Base-by-base conservation (phyloP, 345 rosid species). In the Rhodamnia rubescens region DNA sequence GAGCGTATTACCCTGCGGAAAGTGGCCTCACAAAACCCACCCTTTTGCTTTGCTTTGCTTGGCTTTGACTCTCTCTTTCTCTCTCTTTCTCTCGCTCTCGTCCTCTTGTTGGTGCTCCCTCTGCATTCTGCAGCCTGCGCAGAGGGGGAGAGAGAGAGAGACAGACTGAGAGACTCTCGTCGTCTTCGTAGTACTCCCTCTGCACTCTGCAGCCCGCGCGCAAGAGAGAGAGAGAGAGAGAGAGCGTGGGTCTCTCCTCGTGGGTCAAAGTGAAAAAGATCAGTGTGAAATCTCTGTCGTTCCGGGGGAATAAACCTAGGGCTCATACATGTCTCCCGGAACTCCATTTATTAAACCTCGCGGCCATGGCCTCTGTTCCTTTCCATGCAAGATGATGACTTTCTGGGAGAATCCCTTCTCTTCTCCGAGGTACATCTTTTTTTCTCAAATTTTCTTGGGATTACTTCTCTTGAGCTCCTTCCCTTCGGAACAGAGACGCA, bases 231-330 rank as follows among this genome's bases (percentile, higher is more conserved):
- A 57, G 58, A 21, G 44, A 64, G 54, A 53, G 54, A 18, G 55
- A 24, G 54, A 47, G 81, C 7, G 74, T 40, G 75, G 75, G 75
- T 47, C 85, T 50, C 52, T 50, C 52, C 52, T 50, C 4, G 52
- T 50, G 52, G 75, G 75, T 47, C 85, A 83, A 83, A 26, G 29
- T 47, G 85, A 83, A 51, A 36, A 51, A 51, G n/a, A 74, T 32
- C 54, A 69, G 58, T 21, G 58, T 22, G 56, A 26, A 18, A 32
- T 18, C 59, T 44, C 83, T 69, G 86, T 69, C 21, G 20, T 27
- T 75, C 61, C 86, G 55, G 83, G 57, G 86, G 83, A 75, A 85
- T 85, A 75, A 85, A 85, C 74, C 56, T 78, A 55, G 83, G 86
- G 86, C 83, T 75, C 85, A 49, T 84, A 84, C 80, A 59, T 49